These are phyloP conservation scores for Aspergillus luchuensis DNA, from an alignment of 2,329 filamentous ascomycete species.

Conservation along the genomic window DNA sequence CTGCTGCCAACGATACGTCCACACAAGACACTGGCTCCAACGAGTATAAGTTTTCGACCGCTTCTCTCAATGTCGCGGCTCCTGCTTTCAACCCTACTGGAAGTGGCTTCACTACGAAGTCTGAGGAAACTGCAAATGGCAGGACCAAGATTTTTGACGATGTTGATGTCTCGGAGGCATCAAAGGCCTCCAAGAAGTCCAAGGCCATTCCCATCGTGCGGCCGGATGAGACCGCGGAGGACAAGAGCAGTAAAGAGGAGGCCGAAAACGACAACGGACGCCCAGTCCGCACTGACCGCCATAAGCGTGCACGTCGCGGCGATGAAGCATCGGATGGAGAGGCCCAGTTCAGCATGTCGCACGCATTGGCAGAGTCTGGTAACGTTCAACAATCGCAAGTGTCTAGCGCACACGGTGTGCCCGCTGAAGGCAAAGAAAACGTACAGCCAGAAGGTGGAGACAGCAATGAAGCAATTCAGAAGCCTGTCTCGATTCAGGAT, in stretches of 20 bases:
- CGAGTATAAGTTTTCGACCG: conserved; percentile 67
- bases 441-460: conserved; percentile 45
- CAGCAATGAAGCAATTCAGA: conserved; percentile 28
- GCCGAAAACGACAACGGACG: conserved; percentile 64
- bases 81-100: conserved; percentile 70
- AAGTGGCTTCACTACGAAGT: conserved; percentile 29
- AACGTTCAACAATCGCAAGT: conserved; percentile 31
- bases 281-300: conserved; percentile 65
- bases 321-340: conserved; percentile 71
- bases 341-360: conserved; percentile 67
- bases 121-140: conserved; percentile 23
- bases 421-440: conserved; percentile 42
- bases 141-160: conserved; percentile 65
- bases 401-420: conserved; percentile 26
- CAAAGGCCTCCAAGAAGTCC: conserved; percentile 69
- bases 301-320: conserved; percentile 72
- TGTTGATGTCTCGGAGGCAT: conserved; percentile 63
- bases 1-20: conserved; percentile 17
- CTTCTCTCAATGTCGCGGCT: conserved; percentile 74
- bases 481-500: conserved; percentile 47
- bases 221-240: conserved; percentile 58
- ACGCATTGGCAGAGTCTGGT: conserved; percentile 36
- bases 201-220: conserved; percentile 82
- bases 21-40: conserved; percentile 25
- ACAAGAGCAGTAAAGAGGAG: conserved; percentile 38